Evolutionary conservation across 768 basidiomycete genomes (phyloP).

Genomic region (Kwoniella sp.): DNA sequence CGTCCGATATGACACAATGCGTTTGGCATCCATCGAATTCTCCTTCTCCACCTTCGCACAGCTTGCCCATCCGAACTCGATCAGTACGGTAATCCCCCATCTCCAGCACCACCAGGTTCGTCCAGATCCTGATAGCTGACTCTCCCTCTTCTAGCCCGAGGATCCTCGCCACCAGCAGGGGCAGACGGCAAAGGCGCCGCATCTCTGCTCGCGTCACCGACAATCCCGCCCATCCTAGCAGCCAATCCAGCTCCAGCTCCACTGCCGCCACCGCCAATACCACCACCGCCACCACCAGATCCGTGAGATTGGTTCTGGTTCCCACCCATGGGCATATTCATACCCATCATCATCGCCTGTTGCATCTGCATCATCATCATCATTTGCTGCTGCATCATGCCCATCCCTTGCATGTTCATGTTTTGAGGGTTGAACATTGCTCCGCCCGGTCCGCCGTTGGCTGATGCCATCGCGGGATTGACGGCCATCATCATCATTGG

Average conservation of each 20-base stretch:
- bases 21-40: too few relatives aligned
- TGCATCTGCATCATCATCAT: conserved; percentile 54
- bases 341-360: conserved; percentile 53
- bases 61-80: too few relatives aligned
- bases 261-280: conserved; percentile 56
- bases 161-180: conserved; percentile 85
- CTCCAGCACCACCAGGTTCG: conserved; percentile 73
- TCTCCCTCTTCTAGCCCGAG: conserved; percentile 82
- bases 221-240: conserved; percentile 78
- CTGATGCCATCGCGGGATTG: conserved; percentile 10
- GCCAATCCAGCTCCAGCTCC: conserved; percentile 70
- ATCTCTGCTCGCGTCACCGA: conserved; percentile 28
- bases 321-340: conserved; percentile 13
- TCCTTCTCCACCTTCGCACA: too few relatives aligned
- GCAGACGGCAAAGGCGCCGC: conserved; percentile 69
- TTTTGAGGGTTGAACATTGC: conserved; percentile 3
- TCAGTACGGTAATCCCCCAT: conserved; percentile 51
- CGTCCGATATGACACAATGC: too few relatives aligned
- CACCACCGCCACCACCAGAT: conserved; percentile 5
- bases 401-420: conserved; percentile 8
- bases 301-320: background rate
- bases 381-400: conserved; percentile 48
- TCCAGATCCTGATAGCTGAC: conserved; percentile 97
- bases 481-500: conserved; percentile 10
- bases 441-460: background rate